Conservation (phyloP, 1,284 basidiomycete species). For the Tremellales sp. region DNA sequence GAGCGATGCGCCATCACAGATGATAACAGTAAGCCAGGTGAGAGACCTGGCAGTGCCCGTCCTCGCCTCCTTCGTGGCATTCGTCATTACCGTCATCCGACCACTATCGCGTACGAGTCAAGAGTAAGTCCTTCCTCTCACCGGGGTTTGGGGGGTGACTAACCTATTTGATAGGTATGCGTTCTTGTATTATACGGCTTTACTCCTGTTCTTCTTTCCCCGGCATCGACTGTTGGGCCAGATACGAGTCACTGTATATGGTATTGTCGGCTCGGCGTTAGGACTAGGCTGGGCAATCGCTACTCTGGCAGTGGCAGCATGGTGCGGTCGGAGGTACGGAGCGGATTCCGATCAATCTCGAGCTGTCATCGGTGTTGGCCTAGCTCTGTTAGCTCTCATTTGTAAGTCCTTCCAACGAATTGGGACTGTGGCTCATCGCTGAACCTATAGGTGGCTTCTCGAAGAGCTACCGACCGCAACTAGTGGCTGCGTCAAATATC, state of each 20-base stretch:
- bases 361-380: slow-evolving; percentile 33
- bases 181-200: slow-evolving; percentile 43
- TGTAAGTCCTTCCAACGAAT: slow-evolving; percentile 29
- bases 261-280: slow-evolving; percentile 29
- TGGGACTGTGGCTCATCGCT: no score
- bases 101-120: slow-evolving; percentile 31
- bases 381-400: slow-evolving; percentile 35
- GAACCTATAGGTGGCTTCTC: slow-evolving; percentile 37
- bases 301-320: slow-evolving; percentile 37
- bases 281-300: slow-evolving; percentile 38
- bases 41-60: slow-evolving; percentile 15
- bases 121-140: slow-evolving; percentile 26
- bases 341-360: slow-evolving; percentile 29
- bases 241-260: slow-evolving; percentile 19
- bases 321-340: slow-evolving; percentile 28
- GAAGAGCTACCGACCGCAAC: slow-evolving; percentile 31
- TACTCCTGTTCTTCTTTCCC: slow-evolving; percentile 48
- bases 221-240: slow-evolving; percentile 16
- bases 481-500: slow-evolving; percentile 42
- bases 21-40: no score
- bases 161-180: slow-evolving; percentile 34
- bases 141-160: background rate
- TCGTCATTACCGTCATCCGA: slow-evolving; percentile 33
- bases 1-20: no score
- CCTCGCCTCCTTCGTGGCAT: slow-evolving; percentile 35